Evolutionary conservation across 495 filamentous ascomycete species (phyloP), one percentile per base, ranked within the genome.

Genomic region (Cladorrhinum samala): DNA sequence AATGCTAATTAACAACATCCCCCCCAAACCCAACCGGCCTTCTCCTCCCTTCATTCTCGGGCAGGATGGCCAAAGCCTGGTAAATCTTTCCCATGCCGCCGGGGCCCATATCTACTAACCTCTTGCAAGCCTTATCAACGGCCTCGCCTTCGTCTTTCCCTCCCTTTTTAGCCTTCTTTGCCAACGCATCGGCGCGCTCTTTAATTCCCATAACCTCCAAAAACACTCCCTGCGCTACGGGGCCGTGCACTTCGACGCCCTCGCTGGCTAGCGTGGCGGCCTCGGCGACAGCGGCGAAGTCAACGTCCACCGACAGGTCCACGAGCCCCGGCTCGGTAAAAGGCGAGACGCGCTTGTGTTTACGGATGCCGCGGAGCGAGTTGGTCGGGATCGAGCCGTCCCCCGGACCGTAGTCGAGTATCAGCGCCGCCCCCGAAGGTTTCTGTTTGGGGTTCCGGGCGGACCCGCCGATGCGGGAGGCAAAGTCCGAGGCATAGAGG

Each of bases 21-120:
- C 92, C 92, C 0, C 92, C 93, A 77, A 98, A 96, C 19, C 93
- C 93, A 57, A 96, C 88, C 8, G 93, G 93, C 36, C 84, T 76
- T 56, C 85, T 75, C 63, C 68, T 71, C 2, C 88, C 90, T 17
- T 74, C 80, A 57, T 83, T 84, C 69, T 89, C 86, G 0, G 93
- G 93, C 60, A 97, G 70, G 57, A 98, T 87, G 24, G 91, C 85
- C 79, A 98, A 77, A 8, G 82, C 90, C 74, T 96, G 96, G 63
- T 98, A 98, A 43, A 96, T 69, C 72, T 83, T 87, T 2, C 93
- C 93, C 93, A 97, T 98, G 0, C 88, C 91, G 43, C 78, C 80
- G 11, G 79, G 83, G 0, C 85, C 80, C 33, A 85, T 74, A 66
- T 93, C 92, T 19, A 96, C 80, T 36, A 97, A 67, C 53, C 92